These are phyloP conservation scores for Apiospora marii DNA, from an alignment of 2,329 filamentous ascomycete species.

Conservation along the genomic window DNA sequence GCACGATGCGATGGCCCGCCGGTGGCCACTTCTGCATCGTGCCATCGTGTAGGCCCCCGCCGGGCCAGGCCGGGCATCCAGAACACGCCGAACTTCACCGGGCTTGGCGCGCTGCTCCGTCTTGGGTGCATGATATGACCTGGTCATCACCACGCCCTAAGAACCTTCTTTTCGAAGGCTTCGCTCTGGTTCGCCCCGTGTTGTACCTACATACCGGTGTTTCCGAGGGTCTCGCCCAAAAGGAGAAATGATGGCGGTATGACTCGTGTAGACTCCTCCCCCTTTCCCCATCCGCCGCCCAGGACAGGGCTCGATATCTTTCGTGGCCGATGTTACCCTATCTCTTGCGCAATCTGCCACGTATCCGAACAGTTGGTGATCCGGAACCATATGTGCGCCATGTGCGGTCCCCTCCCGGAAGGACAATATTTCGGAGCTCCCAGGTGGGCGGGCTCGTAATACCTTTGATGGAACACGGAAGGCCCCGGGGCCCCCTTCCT, in stretches of 20 bases:
- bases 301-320: conserved; percentile 6
- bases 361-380: neutral
- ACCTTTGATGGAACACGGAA: neutral
- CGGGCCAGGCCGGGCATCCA: neutral
- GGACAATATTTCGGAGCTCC: neutral
- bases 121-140: neutral
- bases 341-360: neutral
- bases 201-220: neutral
- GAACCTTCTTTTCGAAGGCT: conserved; percentile 1
- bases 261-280: neutral
- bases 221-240: neutral
- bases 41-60: neutral
- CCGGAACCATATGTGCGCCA: neutral
- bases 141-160: neutral
- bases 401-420: neutral
- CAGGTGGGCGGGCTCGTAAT: neutral
- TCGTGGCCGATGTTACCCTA: neutral
- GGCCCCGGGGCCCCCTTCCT: neutral
- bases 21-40: neutral
- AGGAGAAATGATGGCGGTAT: neutral
- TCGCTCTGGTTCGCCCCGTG: neutral
- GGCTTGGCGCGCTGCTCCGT: neutral
- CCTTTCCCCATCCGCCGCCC: neutral
- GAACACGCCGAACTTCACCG: neutral
- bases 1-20: neutral